These are phyloP conservation scores for Cephaloascus albidus DNA, from an alignment of 805 yeast genomes.

Conservation along the genomic window DNA sequence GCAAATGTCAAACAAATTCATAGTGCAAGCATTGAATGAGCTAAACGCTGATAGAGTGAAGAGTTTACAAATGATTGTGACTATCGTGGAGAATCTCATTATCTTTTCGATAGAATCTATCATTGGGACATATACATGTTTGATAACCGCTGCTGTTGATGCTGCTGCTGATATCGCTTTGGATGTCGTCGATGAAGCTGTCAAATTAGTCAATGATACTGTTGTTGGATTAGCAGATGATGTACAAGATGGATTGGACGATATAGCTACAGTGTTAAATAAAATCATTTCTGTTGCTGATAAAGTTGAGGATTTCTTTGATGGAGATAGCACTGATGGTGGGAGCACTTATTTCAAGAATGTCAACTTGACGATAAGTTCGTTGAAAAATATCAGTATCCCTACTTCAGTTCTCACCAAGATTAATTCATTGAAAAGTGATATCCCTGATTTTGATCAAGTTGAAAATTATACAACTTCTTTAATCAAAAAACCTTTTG, in stretches of 20 bases:
- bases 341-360: constrained; percentile 24
- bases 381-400: constrained; percentile 50
- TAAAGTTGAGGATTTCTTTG: constrained; percentile 47
- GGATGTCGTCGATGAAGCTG: constrained; percentile 58
- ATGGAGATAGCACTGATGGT: constrained; percentile 25
- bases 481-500: constrained; percentile 54
- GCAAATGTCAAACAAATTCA: constrained; percentile 39
- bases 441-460: constrained; percentile 57
- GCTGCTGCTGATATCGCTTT: constrained; percentile 67
- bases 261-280: constrained; percentile 49
- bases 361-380: constrained; percentile 49
- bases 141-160: constrained; percentile 63
- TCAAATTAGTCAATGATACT: constrained; percentile 54
- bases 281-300: constrained; percentile 40
- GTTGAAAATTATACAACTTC: constrained; percentile 51
- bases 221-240: constrained; percentile 45
- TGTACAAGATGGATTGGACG: constrained; percentile 57
- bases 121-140: constrained; percentile 82
- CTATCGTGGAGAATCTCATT: constrained; percentile 50
- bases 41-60: constrained; percentile 36
- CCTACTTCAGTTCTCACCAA: constrained; percentile 55
- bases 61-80: constrained; percentile 35
- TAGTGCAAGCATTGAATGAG: constrained; percentile 36
- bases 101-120: constrained; percentile 62
- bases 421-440: constrained; percentile 37